Evolutionary conservation across 2,329 filamentous ascomycete genomes (phyloP).

Genomic region (Penicillium sp.): DNA sequence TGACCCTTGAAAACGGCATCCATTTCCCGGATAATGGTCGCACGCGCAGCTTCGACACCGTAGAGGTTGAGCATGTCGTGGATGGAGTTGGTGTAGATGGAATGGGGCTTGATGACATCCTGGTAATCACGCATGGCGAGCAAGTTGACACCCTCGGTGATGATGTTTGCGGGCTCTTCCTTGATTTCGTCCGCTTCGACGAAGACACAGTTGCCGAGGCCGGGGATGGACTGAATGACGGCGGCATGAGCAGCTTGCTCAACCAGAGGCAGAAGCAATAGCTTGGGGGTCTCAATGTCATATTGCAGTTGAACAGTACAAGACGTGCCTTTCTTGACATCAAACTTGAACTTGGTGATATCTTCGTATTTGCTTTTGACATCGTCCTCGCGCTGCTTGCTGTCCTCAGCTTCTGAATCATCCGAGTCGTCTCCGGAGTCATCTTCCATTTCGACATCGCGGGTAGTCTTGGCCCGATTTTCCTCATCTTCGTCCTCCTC

Average conservation of each 20-base stretch:
- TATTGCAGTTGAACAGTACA: slow-evolving; percentile 82
- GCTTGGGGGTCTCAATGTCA: slow-evolving; percentile 71
- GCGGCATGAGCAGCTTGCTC: slow-evolving; percentile 72
- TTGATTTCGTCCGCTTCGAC: slow-evolving; percentile 55
- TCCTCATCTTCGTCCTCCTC: slow-evolving; percentile 49
- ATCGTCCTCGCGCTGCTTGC: slow-evolving; percentile 54
- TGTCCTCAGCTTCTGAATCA: slow-evolving; percentile 36
- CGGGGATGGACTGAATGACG: slow-evolving; percentile 78
- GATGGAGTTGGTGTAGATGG: slow-evolving; percentile 87
- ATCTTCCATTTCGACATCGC: slow-evolving; percentile 35
- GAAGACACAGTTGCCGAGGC: slow-evolving; percentile 67
- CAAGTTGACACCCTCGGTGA: slow-evolving; percentile 82
- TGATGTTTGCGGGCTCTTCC: slow-evolving; percentile 50
- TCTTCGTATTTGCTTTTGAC: slow-evolving; percentile 60
- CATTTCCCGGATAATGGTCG: slow-evolving; percentile 80
- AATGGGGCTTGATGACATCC: slow-evolving; percentile 78
- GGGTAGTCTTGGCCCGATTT: slow-evolving; percentile 21
- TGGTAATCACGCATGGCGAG: slow-evolving; percentile 83
- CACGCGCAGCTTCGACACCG: slow-evolving; percentile 87
- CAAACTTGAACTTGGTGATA: slow-evolving; percentile 72
- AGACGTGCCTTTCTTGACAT: slow-evolving; percentile 65
- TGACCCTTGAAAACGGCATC: slow-evolving; percentile 79
- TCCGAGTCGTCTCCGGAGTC: slow-evolving; percentile 41
- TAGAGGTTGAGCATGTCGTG: slow-evolving; percentile 76
- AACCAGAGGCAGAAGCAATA: slow-evolving; percentile 86